Base-by-base conservation (phyloP, 2,329 filamentous ascomycete genomes). In the Cladophialophora psammophila region DNA sequence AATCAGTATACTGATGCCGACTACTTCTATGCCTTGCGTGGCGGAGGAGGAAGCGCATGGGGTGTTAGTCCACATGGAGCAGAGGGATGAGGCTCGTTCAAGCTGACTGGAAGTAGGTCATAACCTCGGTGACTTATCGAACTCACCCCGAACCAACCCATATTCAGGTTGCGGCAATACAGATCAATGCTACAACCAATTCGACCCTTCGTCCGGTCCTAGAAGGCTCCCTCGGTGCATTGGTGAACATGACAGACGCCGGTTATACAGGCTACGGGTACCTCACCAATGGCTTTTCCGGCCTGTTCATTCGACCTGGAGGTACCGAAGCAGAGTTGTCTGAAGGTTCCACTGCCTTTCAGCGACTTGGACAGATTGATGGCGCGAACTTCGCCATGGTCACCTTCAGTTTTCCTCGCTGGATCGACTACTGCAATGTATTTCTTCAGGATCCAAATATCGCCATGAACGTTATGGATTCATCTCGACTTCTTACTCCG, bases 371-470 rank as follows among this genome's bases (percentile, higher is more conserved):
- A 5, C 64, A 71, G 35, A 53, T 73, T 4, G 67, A 69, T 26
- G 73, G 70, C 5, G 73, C 75, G 6, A 65, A 62, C 10, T 68
- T 67, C 5, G 42, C 59, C 12, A 64, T 72, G 42, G 59, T 64
- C 9, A 69, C 65, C 13, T 55, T 76, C 12, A 71, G 72, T 3
- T 75, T 75, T 62, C 75, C 75, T 2, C 67, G 64, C 12, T 77
- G 74, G 74, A 72, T 73, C n/a, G 73, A 72, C 12, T 77, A 76
- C 62, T 58, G 64, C 32, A 65, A 73, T 18, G 45, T 56, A 7
- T 77, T 75, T 63, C 67, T 77, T 3, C 67, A 61, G 34, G 76
- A 77, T 63, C 75, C 73, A 12, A 75, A 77, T 59, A 75, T 77
- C 34, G 75, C 75, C 26, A 75, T 74, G 34, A 77, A 77, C 57